Base-by-base conservation (phyloP, 2,329 filamentous ascomycete species). In the Aspergillus sp. region DNA sequence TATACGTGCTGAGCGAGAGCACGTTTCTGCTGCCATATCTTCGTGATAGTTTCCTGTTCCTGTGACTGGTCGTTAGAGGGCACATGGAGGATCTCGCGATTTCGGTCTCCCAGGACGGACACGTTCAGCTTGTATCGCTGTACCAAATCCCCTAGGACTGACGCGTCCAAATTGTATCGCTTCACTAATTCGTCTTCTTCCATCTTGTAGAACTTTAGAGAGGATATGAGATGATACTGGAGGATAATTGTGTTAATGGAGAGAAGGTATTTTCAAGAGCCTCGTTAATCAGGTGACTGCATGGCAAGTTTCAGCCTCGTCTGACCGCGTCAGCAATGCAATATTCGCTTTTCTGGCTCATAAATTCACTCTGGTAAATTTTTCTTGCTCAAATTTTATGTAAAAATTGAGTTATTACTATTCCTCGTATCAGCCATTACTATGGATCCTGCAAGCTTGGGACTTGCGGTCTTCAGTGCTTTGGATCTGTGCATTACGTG, bases 71-170 rank as follows among this genome's bases (percentile, higher is more conserved):
- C 15, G 13, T 5, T n/a, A 5, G 15, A 10, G 38, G 38, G n/a
- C 37, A 7, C 23, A 13, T 33, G 32, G 32, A 33, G 32, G 15
- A 43, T 23, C 39, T 30, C 19, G 3, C 42, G 42, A 44, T 23
- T 30, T n/a, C 42, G 42, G n/a, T 44, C 42, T 30, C 42, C 42
- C 13, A 25, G 42, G 3, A 44, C 35, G 22, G 33, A 41, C 19
- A 46, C 33, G 27, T 46, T 25, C 19, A 46, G 35, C 22, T 41
- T 39, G n/a, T 32, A 45, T 22, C 33, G 44, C 13, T 32, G 30
- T 25, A 25, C 5, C 23, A 25, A 25, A 25, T 25, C 23, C 7
- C 23, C 23, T 25, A 25, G 42, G 6, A 44, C 35, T 7, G 33
- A 41, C 19, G 41, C 33, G 27, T 46, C 38, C 19, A 46, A 22